Evolutionary conservation across 1,284 basidiomycete species (phyloP).

Genomic region (Sphagnurus paluster): DNA sequence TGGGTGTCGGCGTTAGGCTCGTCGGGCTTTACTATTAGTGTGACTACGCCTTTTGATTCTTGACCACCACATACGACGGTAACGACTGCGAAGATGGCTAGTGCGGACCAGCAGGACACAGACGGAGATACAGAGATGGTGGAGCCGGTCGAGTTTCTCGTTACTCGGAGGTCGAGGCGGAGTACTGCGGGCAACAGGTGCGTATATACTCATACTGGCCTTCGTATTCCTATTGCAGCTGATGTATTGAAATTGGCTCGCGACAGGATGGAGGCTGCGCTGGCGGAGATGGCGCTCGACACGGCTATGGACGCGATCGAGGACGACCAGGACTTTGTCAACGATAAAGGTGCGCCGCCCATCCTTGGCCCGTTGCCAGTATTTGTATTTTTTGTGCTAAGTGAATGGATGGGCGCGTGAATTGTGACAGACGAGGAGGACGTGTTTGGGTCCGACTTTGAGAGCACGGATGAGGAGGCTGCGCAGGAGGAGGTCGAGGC

Average conservation of each 20-base stretch:
- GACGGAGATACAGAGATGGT: constrained; percentile 15
- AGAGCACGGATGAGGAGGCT: constrained; percentile 77
- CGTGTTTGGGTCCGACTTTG: constrained; percentile 78
- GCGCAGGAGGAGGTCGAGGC: constrained; percentile 49
- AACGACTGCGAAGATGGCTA: too few species aligned
- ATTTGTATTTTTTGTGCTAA: too few species aligned
- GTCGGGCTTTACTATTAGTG: too few species aligned
- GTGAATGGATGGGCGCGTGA: constrained; percentile 8
- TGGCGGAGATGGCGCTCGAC: constrained; percentile 69
- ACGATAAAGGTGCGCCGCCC: constrained; percentile 56
- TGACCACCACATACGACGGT: too few species aligned
- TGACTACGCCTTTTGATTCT: too few species aligned
- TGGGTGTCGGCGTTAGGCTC: too few species aligned
- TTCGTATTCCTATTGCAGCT: too few species aligned
- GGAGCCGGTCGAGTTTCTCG: constrained; percentile 48
- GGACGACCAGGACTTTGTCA: constrained; percentile 69
- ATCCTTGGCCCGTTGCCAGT: too few species aligned
- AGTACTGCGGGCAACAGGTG: constrained; percentile 77
- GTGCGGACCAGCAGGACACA: too few species aligned
- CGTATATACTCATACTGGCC: neutral
- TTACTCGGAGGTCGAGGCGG: constrained; percentile 57
- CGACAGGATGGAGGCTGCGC: constrained; percentile 67
- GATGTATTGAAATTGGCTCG: constrained; percentile 6
- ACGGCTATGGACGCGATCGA: constrained; percentile 58
- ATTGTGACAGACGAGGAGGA: constrained; percentile 69